Evolutionary conservation across 495 filamentous ascomycete genomes (phyloP), one percentile per base, ranked within the genome.

Genomic region (Hypoxylon intermedium): DNA sequence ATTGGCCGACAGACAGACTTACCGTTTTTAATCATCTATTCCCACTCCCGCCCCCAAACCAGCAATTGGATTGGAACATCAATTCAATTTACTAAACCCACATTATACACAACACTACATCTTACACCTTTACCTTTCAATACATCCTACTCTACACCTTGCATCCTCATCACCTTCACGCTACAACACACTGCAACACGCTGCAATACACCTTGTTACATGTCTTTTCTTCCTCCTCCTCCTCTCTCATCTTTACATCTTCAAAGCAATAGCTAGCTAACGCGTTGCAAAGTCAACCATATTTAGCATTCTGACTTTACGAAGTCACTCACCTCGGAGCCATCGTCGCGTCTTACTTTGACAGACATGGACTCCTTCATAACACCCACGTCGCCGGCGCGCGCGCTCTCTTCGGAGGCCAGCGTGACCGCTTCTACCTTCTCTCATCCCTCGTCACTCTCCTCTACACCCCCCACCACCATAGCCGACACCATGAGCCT

Each of bases 391-490:
- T 67, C 63, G 31, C 60, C 66, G 34, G 45, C 68, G 59, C 68
- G 68, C 60, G 68, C 67, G n/a, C 42, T 58, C 16, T 67, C 68
- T 6, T 71, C 68, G 1, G 68, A 71, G 62, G 50, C 60, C 9
- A 71, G 68, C 44, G 48, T 64, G 2, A 58, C 72, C 7, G 64
- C 72, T 21, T 75, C 79, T 23, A 67, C 67, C 9, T 75, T 74
- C 42, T 79, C 78, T 6, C 69, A 75, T 45, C 51, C 64, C 58
- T 73, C 74, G 60, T 79, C 78, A n/a, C 46, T 75, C n/a, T 77
- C 65, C 57, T 79, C 77, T 15, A 81, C 79, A 5, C 79, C 79
- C 1, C 77, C 77, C 1, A 81, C 77, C 7, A 76, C 73, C 3
- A 60, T 74, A n/a, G n/a, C n/a, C 48, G 79, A 81, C 58, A 75